Evolutionary conservation across 768 basidiomycete genomes (phyloP).

Genomic region (Boletales sp.): DNA sequence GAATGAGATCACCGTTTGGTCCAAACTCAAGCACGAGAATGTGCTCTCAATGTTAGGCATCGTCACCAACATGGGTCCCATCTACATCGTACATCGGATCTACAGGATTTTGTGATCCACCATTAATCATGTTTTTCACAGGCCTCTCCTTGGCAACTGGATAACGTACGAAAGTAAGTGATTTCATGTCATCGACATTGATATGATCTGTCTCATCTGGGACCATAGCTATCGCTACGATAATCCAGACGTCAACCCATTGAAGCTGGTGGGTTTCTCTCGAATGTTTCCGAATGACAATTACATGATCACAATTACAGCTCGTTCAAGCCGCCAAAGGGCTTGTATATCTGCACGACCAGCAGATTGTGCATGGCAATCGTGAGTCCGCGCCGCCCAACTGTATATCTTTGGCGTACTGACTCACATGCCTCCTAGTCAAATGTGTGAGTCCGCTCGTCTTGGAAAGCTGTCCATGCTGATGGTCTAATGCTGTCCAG

Average conservation of each 20-base stretch:
- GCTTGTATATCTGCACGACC: slow-evolving; percentile 52
- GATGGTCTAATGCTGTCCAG: slow-evolving; percentile 26
- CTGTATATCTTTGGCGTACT: not conserved
- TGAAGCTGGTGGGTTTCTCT: slow-evolving; percentile 36
- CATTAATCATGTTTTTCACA: slow-evolving; percentile 16
- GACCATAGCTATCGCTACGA: slow-evolving; percentile 38
- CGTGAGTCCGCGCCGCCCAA: slow-evolving; percentile 36
- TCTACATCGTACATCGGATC: slow-evolving; percentile 41
- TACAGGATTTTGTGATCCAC: not conserved
- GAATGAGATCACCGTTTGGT: slow-evolving; percentile 55
- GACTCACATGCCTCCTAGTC: slow-evolving; percentile 33
- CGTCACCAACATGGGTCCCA: slow-evolving; percentile 49
- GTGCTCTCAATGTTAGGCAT: slow-evolving; percentile 50
- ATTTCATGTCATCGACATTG: not conserved
- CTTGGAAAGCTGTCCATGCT: not conserved
- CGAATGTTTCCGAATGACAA: not conserved
- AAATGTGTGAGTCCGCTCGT: slow-evolving; percentile 49
- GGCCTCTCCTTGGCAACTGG: slow-evolving; percentile 63
- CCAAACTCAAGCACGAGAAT: slow-evolving; percentile 46
- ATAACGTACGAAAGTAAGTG: slow-evolving; percentile 51
- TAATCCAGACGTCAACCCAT: slow-evolving; percentile 37
- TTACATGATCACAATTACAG: slow-evolving; percentile 27
- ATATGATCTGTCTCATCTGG: not conserved
- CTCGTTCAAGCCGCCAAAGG: slow-evolving; percentile 53
- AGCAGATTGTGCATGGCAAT: slow-evolving; percentile 56